A percentile compares a stretch with the other conserved stretches of the same genome.
Conservation (phyloP, 148 eudicot species). For the Polygonum maritimum region DNA sequence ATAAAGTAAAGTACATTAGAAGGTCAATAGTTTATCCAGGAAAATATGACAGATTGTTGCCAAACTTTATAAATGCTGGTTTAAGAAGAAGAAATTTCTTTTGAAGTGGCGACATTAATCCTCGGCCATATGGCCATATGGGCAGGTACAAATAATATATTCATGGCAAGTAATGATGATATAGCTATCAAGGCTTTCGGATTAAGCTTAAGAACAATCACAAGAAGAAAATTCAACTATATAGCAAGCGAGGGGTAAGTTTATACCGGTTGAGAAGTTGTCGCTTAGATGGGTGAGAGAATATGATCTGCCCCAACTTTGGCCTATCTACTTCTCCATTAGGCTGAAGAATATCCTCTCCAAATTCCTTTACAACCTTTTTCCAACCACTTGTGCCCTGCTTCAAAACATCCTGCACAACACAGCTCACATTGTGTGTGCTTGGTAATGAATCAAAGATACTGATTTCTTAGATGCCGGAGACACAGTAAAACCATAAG, state of each 20-base stretch:
- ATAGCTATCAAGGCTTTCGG: neutral
- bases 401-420: constrained; percentile 71
- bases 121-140: neutral
- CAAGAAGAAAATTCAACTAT: neutral
- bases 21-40: neutral
- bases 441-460: neutral
- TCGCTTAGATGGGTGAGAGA: constrained; percentile 67
- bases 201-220: neutral
- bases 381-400: constrained; percentile 93
- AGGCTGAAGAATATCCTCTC: constrained; percentile 58
- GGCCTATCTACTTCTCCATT: constrained; percentile 89
- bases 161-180: neutral
- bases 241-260: neutral
- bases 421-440: neutral
- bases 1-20: too few species aligned
- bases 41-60: neutral
- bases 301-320: constrained; percentile 71
- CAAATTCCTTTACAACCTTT: constrained; percentile 81
- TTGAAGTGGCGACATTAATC: neutral
- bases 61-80: neutral
- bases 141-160: neutral
- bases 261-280: constrained; percentile 76
- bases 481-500: neutral
- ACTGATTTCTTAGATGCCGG: neutral
- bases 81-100: neutral